Evolutionary conservation across 495 filamentous ascomycete species (phyloP).

Genomic region (Hapsidospora chrysogenum): DNA sequence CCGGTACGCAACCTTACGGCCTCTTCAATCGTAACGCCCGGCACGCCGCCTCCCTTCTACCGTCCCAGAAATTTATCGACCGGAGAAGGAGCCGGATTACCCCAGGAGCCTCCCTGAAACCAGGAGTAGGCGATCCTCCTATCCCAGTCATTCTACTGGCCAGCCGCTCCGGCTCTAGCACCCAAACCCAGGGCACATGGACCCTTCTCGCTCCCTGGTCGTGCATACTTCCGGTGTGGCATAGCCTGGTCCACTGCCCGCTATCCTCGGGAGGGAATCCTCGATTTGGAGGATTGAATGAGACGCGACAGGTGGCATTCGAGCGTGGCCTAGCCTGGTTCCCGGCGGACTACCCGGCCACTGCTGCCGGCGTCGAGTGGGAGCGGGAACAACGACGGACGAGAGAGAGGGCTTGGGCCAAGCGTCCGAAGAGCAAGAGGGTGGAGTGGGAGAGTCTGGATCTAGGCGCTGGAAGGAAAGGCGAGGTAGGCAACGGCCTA

Average conservation of each 20-base stretch:
- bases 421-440: conserved; percentile 67
- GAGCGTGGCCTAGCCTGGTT: conserved; percentile 72
- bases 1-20: conserved; percentile 27
- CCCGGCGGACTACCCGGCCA: conserved; percentile 76
- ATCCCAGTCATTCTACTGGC: conserved; percentile 67
- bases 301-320: conserved; percentile 67
- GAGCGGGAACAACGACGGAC: conserved; percentile 44
- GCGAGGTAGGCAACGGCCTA: conserved; percentile 73
- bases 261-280: conserved; percentile 64
- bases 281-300: conserved; percentile 65
- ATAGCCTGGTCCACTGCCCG: conserved; percentile 70
- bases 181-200: conserved; percentile 53
- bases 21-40: conserved; percentile 59
- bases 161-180: conserved; percentile 27
- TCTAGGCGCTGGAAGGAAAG: conserved; percentile 55
- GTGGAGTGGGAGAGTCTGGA: conserved; percentile 61
- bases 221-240: conserved; percentile 76
- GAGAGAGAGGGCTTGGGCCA: conserved; percentile 54
- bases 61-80: conserved; percentile 74
- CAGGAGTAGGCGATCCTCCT: conserved; percentile 50
- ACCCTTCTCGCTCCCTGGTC: conserved; percentile 85
- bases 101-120: conserved; percentile 46
- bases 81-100: conserved; percentile 53
- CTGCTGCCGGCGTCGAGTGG: conserved; percentile 64
- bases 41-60: conserved; percentile 38